Base-by-base conservation (phyloP, 108 stramenopile species). In the Discostella pseudostelligera region DNA sequence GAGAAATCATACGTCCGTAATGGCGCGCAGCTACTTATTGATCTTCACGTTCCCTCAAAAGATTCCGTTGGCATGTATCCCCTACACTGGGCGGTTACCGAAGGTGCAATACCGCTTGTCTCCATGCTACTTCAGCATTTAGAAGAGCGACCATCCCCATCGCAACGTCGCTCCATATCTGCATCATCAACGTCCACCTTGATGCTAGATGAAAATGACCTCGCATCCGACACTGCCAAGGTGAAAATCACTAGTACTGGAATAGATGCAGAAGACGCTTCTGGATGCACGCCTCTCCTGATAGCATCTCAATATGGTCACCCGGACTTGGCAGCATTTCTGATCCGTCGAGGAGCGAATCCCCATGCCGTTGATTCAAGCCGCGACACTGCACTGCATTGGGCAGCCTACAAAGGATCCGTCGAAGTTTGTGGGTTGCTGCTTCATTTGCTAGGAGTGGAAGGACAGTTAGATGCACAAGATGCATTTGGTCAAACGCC, bases 321-420 rank as follows among this genome's bases (percentile, higher is more conserved):
- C 53, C 92, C 94, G 8, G 89, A 92, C 67, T 72, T 94, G n/a
- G 94, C 89, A 16, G 93, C 91, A 17, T 95, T 82, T 54, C 66
- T 97, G 13, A 75, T 93, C 19, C 79, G 93, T 32, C 71, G 82
- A 14, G 93, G 95, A 29, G 95, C 96, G 12, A 75, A 93, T 60
- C 61, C 85, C 19, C 61, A 73, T 19, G 88, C 88, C 25, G 72
- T 90, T 10, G 97, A 98, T 78, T 67, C 76, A 16, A 84, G 71
- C 55, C 63, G 76, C n/a, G 97, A 98, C 67, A 86, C 94, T 8
- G 94, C 95, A 1, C 61, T 95, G 54, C 97, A 98, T 67, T 98
- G 97, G 97, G 97, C 96, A 4, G 93, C 96, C 29, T 97, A 97
- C 75, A 98, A 97, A 75, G 97, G 95, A 32, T 82, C 82, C 50